Base-by-base conservation (phyloP, 768 basidiomycete species). In the Jaapia argillacea region DNA sequence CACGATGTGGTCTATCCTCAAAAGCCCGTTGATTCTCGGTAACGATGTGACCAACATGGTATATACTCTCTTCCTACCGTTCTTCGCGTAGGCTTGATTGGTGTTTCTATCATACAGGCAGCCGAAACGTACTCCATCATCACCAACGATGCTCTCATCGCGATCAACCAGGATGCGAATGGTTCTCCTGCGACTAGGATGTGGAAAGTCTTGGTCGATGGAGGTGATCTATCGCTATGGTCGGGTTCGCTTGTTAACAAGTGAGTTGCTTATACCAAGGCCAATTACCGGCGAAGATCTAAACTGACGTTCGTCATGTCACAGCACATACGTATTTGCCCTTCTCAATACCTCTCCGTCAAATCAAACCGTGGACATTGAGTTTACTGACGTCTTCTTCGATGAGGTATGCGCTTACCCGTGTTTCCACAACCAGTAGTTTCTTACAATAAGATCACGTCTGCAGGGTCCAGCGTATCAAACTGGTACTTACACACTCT, bases 1-100 rank as follows among this genome's bases (percentile, higher is more conserved):
- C 45, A 58, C 62, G 1, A 61, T 69, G 57, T 69, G 67, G 67
- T 57, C 61, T 6, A 44, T 69, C n/a, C 50, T 64, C 22, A 69
- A 69, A 55, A 62, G 60, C 38, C 65, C 67, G 1, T 55, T 69
- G 6, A 67, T 68, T 35, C 54, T 69, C 4, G 68, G 68, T 1
- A 64, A 68, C 48, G 66, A 68, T 41, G 44, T 67, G 14, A 60
- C 59, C 4, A 52, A 51, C 41, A 68, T 67, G 67, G 63, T 62
- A 26, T 13, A 47, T 36, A 2, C 21, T 4, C 40, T 20, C 16
- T 24, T 28, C 20, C 3, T 27, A n/a, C 16, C 5, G 18, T 12
- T 10, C 21, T 21, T 10, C 37, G 28, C 16, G 10, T 7, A 7
- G 10, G 13, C 13, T 40, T 63, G 62, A 52, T 57, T 6, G 55